phyloP scores from a whole-genome alignment of 495 filamentous ascomycete species.

The Sporormia fimetaria region DNA sequence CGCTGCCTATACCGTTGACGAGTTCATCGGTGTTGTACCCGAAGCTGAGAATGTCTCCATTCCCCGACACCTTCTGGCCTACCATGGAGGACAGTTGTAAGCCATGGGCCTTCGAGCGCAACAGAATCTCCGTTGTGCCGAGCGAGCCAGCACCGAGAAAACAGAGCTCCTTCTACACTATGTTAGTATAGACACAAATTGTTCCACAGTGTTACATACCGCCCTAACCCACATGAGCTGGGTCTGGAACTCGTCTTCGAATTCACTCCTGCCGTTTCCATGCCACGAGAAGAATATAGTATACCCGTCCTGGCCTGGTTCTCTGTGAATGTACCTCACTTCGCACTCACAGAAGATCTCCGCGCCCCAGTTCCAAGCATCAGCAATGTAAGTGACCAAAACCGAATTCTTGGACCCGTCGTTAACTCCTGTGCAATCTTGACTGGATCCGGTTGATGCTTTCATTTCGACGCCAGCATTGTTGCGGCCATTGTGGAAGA shows the following conservation, averaged over 20 bases:
- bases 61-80: slow-evolving; percentile 54
- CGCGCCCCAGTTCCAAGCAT: slow-evolving; percentile 66
- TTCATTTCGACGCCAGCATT: slow-evolving; percentile 52
- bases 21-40: slow-evolving; percentile 49
- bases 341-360: slow-evolving; percentile 65
- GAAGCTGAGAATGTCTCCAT: slow-evolving; percentile 55
- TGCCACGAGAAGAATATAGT: slow-evolving; percentile 57
- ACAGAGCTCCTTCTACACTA: slow-evolving; percentile 38
- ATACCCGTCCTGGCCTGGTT: slow-evolving; percentile 41
- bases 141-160: slow-evolving; percentile 52
- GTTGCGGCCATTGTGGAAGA: slow-evolving; percentile 49
- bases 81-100: slow-evolving; percentile 46
- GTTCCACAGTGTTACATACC: not conserved
- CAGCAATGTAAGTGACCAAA: slow-evolving; percentile 54
- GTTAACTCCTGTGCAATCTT: slow-evolving; percentile 53
- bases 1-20: slow-evolving; percentile 46
- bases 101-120: slow-evolving; percentile 50
- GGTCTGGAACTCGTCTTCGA: slow-evolving; percentile 45
- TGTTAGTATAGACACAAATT: not conserved
- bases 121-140: slow-evolving; percentile 55
- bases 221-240: slow-evolving; percentile 62
- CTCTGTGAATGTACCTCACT: slow-evolving; percentile 52
- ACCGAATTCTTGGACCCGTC: slow-evolving; percentile 57
- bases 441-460: slow-evolving; percentile 46
- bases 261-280: slow-evolving; percentile 45